Evolutionary conservation across 225 moss, liverwort and hornwort genomes (phyloP).

Genomic region (Pseudoscleropodium purum): DNA sequence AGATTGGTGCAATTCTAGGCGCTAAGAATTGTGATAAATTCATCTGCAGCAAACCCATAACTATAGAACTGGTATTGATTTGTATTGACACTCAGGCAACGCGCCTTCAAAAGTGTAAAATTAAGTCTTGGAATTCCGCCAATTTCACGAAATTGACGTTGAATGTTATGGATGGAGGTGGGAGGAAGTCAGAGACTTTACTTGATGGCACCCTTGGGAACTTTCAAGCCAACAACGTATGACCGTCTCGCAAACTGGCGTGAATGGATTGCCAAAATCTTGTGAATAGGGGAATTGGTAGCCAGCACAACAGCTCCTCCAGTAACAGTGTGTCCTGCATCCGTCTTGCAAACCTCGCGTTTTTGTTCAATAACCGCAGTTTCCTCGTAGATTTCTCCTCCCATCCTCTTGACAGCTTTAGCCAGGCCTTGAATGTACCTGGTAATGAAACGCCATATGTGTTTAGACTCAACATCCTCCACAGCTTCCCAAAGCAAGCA

Average conservation of each 20-base stretch:
- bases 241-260: slow-evolving; percentile 11
- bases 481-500: background rate
- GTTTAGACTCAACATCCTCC: background rate
- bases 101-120: too few relatives aligned
- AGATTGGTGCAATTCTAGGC: background rate
- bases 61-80: background rate
- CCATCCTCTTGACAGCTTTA: slow-evolving; percentile 16
- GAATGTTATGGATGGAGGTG: background rate
- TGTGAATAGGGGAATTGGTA: slow-evolving; percentile 30
- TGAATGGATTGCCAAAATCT: slow-evolving; percentile 10
- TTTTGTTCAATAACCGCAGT: slow-evolving; percentile 9
- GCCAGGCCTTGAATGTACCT: slow-evolving; percentile 28
- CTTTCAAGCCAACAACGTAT: slow-evolving; percentile 27
- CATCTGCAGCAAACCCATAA: background rate
- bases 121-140: background rate
- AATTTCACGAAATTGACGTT: background rate
- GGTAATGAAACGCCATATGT: background rate
- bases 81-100: too few relatives aligned
- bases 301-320: slow-evolving; percentile 26
- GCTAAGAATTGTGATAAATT: background rate
- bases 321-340: background rate
- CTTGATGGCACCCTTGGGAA: slow-evolving; percentile 19
- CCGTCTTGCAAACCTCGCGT: slow-evolving; percentile 1
- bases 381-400: slow-evolving; percentile 30
- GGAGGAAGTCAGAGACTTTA: background rate